phyloP scores from a whole-genome alignment of 2,329 filamentous ascomycete species.

The Karstenula rhodostoma region DNA sequence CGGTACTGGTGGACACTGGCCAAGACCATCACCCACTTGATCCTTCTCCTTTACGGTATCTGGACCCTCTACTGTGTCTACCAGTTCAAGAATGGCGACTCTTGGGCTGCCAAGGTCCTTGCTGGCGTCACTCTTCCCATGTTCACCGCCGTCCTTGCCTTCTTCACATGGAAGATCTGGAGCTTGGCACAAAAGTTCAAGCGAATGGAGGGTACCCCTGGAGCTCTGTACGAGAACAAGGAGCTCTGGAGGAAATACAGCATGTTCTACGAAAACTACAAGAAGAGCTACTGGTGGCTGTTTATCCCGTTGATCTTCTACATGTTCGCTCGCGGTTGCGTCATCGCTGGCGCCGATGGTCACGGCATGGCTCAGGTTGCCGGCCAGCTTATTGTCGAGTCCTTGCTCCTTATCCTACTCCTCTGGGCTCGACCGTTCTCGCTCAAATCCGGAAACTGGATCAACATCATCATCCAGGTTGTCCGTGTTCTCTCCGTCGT shows the following conservation, averaged over 20 bases:
- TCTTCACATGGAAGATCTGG: slow-evolving; percentile 87
- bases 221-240: slow-evolving; percentile 85
- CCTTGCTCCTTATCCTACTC: slow-evolving; percentile 78
- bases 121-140: slow-evolving; percentile 81
- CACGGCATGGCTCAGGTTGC: slow-evolving; percentile 83
- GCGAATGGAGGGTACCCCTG: slow-evolving; percentile 75
- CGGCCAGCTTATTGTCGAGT: slow-evolving; percentile 82
- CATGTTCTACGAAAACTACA: slow-evolving; percentile 96
- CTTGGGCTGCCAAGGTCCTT: slow-evolving; percentile 87
- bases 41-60: slow-evolving; percentile 89
- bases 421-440: slow-evolving; percentile 88
- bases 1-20: slow-evolving; percentile 95
- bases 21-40: slow-evolving; percentile 86
- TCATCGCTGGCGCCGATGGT: slow-evolving; percentile 85
- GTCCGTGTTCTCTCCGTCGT: slow-evolving; percentile 88
- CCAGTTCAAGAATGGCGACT: slow-evolving; percentile 92
- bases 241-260: slow-evolving; percentile 94
- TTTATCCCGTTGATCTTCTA: slow-evolving; percentile 91
- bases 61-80: slow-evolving; percentile 97
- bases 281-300: slow-evolving; percentile 95
- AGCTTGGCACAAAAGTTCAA: slow-evolving; percentile 77
- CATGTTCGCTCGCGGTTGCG: slow-evolving; percentile 86
- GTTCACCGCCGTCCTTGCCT: slow-evolving; percentile 82
- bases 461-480: slow-evolving; percentile 91
- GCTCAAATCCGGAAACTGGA: slow-evolving; percentile 85